Evolutionary conservation across 1,284 basidiomycete genomes (phyloP).

Genomic region (Bjerkandera adusta): DNA sequence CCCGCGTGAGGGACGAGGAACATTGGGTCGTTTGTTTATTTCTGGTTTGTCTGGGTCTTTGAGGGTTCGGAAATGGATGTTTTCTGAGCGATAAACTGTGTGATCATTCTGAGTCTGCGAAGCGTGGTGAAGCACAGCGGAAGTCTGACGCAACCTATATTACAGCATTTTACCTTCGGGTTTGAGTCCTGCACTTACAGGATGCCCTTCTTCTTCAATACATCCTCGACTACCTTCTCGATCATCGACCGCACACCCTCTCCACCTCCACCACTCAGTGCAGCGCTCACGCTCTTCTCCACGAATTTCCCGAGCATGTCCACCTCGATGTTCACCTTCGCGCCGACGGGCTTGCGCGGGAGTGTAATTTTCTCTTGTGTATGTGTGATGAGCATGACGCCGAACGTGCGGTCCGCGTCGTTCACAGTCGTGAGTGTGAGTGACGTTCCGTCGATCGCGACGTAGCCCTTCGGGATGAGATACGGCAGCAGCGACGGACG

Average conservation of each 20-base stretch:
- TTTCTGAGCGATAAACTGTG: no score
- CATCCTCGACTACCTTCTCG: slow-evolving; percentile 70
- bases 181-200: slow-evolving; percentile 16
- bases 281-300: slow-evolving; percentile 75
- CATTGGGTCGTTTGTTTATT: no score
- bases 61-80: no score
- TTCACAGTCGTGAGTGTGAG: slow-evolving; percentile 88
- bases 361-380: slow-evolving; percentile 91
- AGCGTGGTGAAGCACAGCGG: no score
- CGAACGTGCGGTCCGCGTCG: slow-evolving; percentile 71
- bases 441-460: slow-evolving; percentile 93
- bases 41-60: no score
- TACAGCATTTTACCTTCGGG: background rate
- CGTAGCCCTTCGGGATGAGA: slow-evolving; percentile 95
- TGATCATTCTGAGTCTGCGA: no score
- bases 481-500: slow-evolving; percentile 75
- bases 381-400: slow-evolving; percentile 95
- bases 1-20: no score
- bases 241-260: slow-evolving; percentile 60
- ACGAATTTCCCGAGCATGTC: slow-evolving; percentile 93
- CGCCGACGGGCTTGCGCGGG: slow-evolving; percentile 71
- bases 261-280: slow-evolving; percentile 60
- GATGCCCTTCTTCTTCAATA: slow-evolving; percentile 52
- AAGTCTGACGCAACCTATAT: background rate
- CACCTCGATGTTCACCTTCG: slow-evolving; percentile 92